Evolutionary conservation across 73 alveolate species (phyloP).

Genomic region (Durusdinium trenchii): DNA sequence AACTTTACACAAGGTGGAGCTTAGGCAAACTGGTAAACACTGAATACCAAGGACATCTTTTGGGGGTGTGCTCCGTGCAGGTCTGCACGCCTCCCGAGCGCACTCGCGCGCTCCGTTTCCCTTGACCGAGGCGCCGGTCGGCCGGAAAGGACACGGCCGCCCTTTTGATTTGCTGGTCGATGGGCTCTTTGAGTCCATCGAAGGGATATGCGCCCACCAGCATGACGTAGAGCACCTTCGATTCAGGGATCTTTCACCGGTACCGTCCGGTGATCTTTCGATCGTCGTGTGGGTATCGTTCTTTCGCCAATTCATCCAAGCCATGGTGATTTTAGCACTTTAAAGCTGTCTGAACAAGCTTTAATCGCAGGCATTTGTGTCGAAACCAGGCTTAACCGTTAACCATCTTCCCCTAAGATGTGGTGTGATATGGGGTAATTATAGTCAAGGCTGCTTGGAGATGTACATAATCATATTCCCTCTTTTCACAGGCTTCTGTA

Average conservation of each 20-base stretch:
- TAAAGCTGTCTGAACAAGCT: no score
- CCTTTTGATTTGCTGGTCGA: constrained; percentile 66
- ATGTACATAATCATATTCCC: neutral
- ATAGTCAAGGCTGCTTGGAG: no score
- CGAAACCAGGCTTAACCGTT: no score
- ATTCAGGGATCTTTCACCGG: neutral
- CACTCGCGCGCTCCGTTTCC: neutral
- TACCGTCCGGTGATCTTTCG: no score
- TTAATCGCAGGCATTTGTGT: no score
- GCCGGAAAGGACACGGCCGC: constrained; percentile 13
- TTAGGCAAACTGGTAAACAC: neutral
- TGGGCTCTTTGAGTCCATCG: constrained; percentile 76
- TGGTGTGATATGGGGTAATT: no score
- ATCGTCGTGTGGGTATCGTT: no score
- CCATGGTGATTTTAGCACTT: no score
- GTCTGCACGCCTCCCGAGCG: neutral
- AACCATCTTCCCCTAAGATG: no score
- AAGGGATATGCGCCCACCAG: constrained; percentile 93
- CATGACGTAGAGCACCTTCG: constrained; percentile 89
- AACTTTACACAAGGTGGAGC: neutral
- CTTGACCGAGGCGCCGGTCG: neutral
- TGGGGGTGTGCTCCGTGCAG: neutral
- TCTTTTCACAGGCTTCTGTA: neutral
- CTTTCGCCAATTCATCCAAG: no score
- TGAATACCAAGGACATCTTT: neutral